Evolutionary conservation across 2,329 filamentous ascomycete genomes (phyloP).

Genomic region (Aspergillus sp.): DNA sequence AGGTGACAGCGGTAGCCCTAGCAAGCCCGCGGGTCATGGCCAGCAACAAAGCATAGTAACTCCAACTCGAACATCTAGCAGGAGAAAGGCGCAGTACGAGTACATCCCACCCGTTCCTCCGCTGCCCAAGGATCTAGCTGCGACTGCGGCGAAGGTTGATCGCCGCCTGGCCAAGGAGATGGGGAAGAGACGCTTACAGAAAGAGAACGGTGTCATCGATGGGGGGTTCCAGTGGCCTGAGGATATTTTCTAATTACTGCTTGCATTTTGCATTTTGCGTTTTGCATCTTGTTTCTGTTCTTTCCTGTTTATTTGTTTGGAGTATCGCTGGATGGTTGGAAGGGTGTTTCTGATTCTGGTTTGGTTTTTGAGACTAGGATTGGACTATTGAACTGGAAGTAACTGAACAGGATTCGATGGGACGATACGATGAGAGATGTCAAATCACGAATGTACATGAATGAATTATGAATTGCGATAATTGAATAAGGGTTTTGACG

Average conservation of each 20-base stretch:
- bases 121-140: slow-evolving; percentile 34
- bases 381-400: not conserved
- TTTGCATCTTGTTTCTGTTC: no score
- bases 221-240: slow-evolving; percentile 43
- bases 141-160: slow-evolving; percentile 28
- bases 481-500: not conserved
- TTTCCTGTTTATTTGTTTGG: no score
- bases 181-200: slow-evolving; percentile 17
- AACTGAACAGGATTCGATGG: not conserved
- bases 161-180: slow-evolving; percentile 22
- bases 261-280: no score
- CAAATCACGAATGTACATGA: slow-evolving; percentile 3
- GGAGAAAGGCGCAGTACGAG: slow-evolving; percentile 22
- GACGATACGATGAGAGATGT: not conserved
- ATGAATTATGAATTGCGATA: not conserved
- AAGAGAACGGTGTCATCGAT: not conserved
- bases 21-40: not conserved
- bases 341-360: not conserved
- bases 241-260: slow-evolving; percentile 39
- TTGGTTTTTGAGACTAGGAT: not conserved
- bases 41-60: slow-evolving; percentile 10
- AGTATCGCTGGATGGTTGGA: no score
- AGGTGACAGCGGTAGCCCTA: not conserved
- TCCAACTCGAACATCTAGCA: slow-evolving; percentile 18
- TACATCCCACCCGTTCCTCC: slow-evolving; percentile 44